Conservation (phyloP, 2,329 filamentous ascomycete genomes). For the Ambrosiella beaveri region DNA sequence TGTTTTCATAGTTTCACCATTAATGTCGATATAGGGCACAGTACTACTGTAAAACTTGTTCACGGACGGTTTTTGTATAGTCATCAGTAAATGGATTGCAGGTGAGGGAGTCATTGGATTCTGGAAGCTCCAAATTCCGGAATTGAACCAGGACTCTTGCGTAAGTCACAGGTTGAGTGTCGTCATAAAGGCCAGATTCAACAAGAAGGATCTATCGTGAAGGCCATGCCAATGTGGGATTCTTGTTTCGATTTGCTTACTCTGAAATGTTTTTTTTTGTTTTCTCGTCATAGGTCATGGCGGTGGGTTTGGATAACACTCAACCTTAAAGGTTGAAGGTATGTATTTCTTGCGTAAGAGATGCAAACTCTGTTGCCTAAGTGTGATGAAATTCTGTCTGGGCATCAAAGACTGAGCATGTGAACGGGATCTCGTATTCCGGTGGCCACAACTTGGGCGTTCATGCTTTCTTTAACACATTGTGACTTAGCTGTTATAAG, state of each 20-base stretch:
- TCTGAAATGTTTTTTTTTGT: background rate
- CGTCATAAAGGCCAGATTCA: background rate
- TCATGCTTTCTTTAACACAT: too few relatives aligned
- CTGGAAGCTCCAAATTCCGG: background rate
- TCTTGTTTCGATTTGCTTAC: background rate
- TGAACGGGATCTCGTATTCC: too few relatives aligned
- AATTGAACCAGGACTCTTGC: background rate
- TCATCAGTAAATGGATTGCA: background rate
- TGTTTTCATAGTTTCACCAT: background rate
- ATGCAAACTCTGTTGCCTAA: too few relatives aligned
- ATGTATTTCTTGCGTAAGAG: too few relatives aligned
- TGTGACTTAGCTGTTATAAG: too few relatives aligned
- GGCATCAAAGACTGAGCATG: too few relatives aligned
- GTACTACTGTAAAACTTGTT: background rate
- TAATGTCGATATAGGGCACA: background rate
- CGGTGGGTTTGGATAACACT: too few relatives aligned
- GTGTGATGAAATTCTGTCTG: too few relatives aligned
- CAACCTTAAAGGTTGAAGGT: too few relatives aligned
- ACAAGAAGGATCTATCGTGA: background rate
- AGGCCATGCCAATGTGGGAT: background rate
- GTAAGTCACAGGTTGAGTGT: background rate
- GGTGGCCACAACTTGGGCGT: too few relatives aligned
- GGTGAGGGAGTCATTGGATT: background rate
- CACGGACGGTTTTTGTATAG: background rate
- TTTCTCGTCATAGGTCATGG: too few relatives aligned